Percentiles rank a stretch among this genome's conserved stretches.
Conservation (phyloP, 2,329 filamentous ascomycete species). For the Botrytis elliptica region DNA sequence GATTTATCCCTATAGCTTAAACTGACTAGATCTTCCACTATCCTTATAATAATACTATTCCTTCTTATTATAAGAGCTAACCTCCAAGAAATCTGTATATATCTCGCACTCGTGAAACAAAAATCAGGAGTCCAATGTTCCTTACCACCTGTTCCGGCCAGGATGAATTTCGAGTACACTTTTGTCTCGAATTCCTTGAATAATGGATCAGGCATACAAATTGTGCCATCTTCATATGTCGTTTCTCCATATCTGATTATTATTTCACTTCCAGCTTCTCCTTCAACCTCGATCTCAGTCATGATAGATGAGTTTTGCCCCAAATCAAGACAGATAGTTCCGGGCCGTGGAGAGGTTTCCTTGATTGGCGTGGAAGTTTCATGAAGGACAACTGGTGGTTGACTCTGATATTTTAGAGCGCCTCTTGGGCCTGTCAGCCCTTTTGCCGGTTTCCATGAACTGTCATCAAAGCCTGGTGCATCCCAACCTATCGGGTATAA, state of each 20-base stretch:
- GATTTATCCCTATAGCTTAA: too few species aligned
- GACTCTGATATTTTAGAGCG: neutral
- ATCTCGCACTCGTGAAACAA: neutral
- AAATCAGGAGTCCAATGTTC: neutral
- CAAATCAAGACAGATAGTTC: neutral
- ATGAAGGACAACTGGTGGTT: neutral
- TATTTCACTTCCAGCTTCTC: neutral
- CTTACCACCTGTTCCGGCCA: neutral
- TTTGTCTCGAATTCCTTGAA: neutral
- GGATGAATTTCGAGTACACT: neutral
- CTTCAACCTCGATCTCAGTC: neutral
- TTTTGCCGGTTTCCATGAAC: neutral
- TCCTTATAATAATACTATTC: too few species aligned
- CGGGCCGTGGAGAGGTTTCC: neutral
- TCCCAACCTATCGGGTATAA: neutral
- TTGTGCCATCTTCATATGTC: neutral
- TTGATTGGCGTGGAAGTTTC: neutral
- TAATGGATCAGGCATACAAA: neutral
- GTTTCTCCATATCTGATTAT: neutral
- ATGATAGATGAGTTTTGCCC: neutral
- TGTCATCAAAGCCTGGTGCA: neutral
- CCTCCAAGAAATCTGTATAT: too few species aligned
- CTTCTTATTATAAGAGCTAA: too few species aligned
- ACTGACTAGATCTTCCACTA: too few species aligned
- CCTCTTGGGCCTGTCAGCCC: neutral